Conservation (phyloP, 306 rosid genomes). For the Trichosanthes cucumerina region DNA sequence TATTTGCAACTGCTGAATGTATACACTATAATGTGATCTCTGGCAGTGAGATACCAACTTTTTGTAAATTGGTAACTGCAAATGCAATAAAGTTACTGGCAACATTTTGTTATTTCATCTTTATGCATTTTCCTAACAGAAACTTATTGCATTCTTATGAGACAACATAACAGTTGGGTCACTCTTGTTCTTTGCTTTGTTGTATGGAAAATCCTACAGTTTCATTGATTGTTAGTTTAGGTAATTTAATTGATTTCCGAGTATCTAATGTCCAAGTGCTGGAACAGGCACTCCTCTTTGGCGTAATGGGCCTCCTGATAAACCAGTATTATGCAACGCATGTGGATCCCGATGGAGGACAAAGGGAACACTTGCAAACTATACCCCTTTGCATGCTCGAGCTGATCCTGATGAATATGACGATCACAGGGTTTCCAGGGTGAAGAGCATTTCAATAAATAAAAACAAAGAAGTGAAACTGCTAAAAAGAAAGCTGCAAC, state of each 20-base stretch:
- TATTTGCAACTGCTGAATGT: neutral
- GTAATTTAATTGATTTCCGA: neutral
- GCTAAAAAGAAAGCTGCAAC: constrained; percentile 60
- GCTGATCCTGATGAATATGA: constrained; percentile 73
- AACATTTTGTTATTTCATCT: neutral
- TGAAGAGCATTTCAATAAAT: constrained; percentile 52
- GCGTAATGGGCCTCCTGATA: constrained; percentile 99
- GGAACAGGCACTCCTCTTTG: constrained; percentile 96
- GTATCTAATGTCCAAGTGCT: neutral
- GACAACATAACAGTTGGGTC: neutral
- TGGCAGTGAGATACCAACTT: neutral
- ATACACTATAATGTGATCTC: neutral
- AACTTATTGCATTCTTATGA: neutral
- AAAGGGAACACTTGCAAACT: constrained; percentile 92
- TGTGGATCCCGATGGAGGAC: constrained; percentile 99
- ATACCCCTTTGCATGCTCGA: constrained; percentile 95
- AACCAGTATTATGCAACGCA: constrained; percentile 97
- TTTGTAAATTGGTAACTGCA: neutral
- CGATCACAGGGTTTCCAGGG: constrained; percentile 58
- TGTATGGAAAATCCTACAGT: neutral
- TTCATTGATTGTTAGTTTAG: neutral
- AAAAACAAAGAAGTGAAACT: constrained; percentile 65
- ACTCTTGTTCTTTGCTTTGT: neutral
- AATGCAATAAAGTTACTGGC: neutral
- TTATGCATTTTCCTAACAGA: neutral